These are phyloP conservation scores for Botrytis fragariae DNA, from an alignment of 2,329 filamentous ascomycete species.

Conservation along the genomic window DNA sequence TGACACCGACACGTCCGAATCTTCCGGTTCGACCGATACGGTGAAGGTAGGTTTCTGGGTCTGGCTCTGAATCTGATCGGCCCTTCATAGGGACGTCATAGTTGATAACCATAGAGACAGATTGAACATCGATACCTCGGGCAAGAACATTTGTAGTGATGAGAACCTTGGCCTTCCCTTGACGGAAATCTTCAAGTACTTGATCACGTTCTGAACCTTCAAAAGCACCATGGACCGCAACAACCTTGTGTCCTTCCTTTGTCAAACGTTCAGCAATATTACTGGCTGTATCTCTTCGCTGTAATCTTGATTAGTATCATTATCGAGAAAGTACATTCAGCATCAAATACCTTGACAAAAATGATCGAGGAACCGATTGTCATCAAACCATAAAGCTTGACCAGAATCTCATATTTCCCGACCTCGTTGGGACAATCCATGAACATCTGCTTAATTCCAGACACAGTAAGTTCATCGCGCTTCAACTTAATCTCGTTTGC, in stretches of 20 bases:
- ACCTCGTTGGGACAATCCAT: constrained; percentile 83
- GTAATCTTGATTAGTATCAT: constrained; percentile 9
- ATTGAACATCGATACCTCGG: constrained; percentile 90
- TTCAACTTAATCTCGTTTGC: constrained; percentile 85
- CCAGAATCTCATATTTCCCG: constrained; percentile 83
- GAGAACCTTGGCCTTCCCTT: constrained; percentile 85
- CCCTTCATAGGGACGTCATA: constrained; percentile 83
- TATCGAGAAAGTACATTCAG: background rate
- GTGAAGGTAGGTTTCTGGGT: constrained; percentile 95
- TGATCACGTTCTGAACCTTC: constrained; percentile 80
- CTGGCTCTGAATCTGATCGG: constrained; percentile 74
- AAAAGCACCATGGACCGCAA: constrained; percentile 82
- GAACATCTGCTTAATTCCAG: constrained; percentile 97
- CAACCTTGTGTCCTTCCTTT: constrained; percentile 86
- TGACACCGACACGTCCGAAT: constrained; percentile 94
- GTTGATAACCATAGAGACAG: constrained; percentile 97
- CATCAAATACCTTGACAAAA: constrained; percentile 76
- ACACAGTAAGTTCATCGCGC: constrained; percentile 89
- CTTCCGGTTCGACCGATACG: constrained; percentile 95
- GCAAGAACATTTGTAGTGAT: constrained; percentile 97
- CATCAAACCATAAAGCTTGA: constrained; percentile 93
- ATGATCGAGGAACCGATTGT: constrained; percentile 97
- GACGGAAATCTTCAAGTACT: constrained; percentile 83
- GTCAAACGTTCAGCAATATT: constrained; percentile 85
- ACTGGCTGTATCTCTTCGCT: constrained; percentile 82